Conservation (phyloP, 78 protist genomes). For the Corallochytrium limacisporum region DNA sequence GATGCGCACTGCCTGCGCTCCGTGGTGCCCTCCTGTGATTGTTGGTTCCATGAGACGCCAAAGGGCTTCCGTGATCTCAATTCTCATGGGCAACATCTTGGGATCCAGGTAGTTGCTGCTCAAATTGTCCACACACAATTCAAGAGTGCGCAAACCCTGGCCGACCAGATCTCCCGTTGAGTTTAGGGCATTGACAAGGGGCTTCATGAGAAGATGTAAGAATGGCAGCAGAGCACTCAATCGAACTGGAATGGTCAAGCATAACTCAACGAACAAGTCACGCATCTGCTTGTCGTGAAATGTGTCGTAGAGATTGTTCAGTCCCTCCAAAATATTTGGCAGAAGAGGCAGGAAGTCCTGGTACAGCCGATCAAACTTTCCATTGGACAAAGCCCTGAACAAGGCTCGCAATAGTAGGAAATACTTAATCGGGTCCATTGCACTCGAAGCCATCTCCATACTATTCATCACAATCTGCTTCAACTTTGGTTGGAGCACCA, state of each 20-base stretch:
- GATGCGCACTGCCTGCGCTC: constrained; percentile 57
- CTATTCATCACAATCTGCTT: constrained; percentile 19
- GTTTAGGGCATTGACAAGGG: constrained; percentile 62
- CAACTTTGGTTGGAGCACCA: constrained; percentile 48
- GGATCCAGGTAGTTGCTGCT: constrained; percentile 64
- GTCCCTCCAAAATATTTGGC: constrained; percentile 39
- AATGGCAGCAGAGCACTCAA: constrained; percentile 53
- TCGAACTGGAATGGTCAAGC: constrained; percentile 74
- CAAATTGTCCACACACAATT: constrained; percentile 59
- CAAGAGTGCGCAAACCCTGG: constrained; percentile 60
- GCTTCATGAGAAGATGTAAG: constrained; percentile 51
- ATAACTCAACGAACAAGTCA: constrained; percentile 67
- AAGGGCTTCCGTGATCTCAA: constrained; percentile 27
- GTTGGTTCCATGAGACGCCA: constrained; percentile 43
- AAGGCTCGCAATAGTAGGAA: constrained; percentile 44
- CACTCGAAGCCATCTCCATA: neutral
- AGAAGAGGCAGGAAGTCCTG: constrained; percentile 57
- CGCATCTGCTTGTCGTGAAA: constrained; percentile 4
- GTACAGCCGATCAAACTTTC: constrained; percentile 60
- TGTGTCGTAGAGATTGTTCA: constrained; percentile 11
- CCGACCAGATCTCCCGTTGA: constrained; percentile 13
- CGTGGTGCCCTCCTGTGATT: constrained; percentile 33
- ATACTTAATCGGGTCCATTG: constrained; percentile 21
- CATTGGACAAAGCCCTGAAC: constrained; percentile 26
- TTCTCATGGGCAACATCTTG: constrained; percentile 11